Percentiles rank a stretch among this genome's conserved stretches.
Evolutionary conservation across 495 filamentous ascomycete genomes (phyloP).

Genomic region (Podospora comata): DNA sequence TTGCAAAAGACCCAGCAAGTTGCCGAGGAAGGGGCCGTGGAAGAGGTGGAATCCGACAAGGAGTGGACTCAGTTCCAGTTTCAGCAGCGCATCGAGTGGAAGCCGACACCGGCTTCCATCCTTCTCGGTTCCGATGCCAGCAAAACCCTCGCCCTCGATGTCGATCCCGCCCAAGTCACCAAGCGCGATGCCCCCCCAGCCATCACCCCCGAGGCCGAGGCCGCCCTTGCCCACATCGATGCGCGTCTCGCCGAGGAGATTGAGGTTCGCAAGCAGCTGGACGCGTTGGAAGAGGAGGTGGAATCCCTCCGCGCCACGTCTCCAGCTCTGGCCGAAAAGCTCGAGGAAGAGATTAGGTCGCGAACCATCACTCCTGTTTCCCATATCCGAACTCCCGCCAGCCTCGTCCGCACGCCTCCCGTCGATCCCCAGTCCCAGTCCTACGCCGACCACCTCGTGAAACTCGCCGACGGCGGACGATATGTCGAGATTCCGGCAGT

Average conservation of each 20-base stretch:
- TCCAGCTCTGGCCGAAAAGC: conserved; percentile 36
- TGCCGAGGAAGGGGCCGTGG: conserved; percentile 42
- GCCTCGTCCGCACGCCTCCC: conserved; percentile 41
- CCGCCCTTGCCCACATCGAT: conserved; percentile 48
- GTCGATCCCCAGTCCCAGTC: conserved; percentile 57
- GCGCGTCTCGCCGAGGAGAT: conserved; percentile 49
- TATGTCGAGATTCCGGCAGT: conserved; percentile 84
- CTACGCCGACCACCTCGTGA: conserved; percentile 71
- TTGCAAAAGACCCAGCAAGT: conserved; percentile 68
- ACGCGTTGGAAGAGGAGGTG: conserved; percentile 45
- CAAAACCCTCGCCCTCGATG: conserved; percentile 39
- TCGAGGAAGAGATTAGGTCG: conserved; percentile 40
- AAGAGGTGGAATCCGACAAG: conserved; percentile 58
- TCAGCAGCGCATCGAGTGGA: conserved; percentile 81
- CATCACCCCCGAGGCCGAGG: conserved; percentile 38
- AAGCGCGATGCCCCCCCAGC: conserved; percentile 16
- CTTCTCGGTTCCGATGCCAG: conserved; percentile 50
- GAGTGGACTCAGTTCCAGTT: conserved; percentile 93
- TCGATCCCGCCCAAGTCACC: conserved; percentile 21
- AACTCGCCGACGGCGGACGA: conserved; percentile 61
- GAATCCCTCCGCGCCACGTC: conserved; percentile 37
- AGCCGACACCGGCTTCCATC: conserved; percentile 53
- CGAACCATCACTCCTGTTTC: conserved; percentile 39
- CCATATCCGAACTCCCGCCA: conserved; percentile 39
- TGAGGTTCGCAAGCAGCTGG: conserved; percentile 43